A percentile compares a stretch with the other conserved stretches of the same genome.
Conservation (phyloP, 768 basidiomycete genomes). For the Amanita pallidorosea region DNA sequence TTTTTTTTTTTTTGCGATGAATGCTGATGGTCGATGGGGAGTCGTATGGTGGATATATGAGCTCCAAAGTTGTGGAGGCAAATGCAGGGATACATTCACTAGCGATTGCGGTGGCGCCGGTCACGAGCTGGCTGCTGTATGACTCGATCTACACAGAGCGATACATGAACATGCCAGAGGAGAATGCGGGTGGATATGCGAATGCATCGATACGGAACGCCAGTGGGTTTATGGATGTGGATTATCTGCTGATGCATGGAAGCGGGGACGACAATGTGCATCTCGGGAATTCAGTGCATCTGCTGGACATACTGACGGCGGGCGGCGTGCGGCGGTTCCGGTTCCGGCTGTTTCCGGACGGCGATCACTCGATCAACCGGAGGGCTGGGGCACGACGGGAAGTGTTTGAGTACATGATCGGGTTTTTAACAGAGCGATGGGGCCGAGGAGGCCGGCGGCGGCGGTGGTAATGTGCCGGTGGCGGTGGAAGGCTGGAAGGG, state of each 20-base stretch:
- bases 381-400: constrained; percentile 79
- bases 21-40: constrained; percentile 16
- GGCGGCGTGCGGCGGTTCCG: constrained; percentile 62
- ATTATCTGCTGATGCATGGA: constrained; percentile 85
- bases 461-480: constrained; percentile 42
- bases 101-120: constrained; percentile 89
- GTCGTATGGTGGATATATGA: constrained; percentile 97
- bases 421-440: constrained; percentile 88
- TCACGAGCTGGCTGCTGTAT: constrained; percentile 79
- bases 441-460: constrained; percentile 66
- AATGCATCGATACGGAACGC: constrained; percentile 85
- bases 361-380: constrained; percentile 68
- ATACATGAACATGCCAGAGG: constrained; percentile 80
- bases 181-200: constrained; percentile 81
- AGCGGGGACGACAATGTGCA: constrained; percentile 98
- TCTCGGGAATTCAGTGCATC: constrained; percentile 79
- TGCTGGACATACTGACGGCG: constrained; percentile 88
- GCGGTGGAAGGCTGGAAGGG: constrained; percentile 33
- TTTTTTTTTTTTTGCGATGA: neutral
- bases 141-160: constrained; percentile 97
- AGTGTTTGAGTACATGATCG: constrained; percentile 78
- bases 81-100: constrained; percentile 83
- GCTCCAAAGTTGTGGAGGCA: constrained; percentile 85
- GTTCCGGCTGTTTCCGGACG: constrained; percentile 97
- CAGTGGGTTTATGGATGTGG: constrained; percentile 69